A percentile compares a stretch with the other conserved stretches of the same genome.
Evolutionary conservation across 176 grass and related monocot genomes (phyloP).

Genomic region (Oryza punctata): DNA sequence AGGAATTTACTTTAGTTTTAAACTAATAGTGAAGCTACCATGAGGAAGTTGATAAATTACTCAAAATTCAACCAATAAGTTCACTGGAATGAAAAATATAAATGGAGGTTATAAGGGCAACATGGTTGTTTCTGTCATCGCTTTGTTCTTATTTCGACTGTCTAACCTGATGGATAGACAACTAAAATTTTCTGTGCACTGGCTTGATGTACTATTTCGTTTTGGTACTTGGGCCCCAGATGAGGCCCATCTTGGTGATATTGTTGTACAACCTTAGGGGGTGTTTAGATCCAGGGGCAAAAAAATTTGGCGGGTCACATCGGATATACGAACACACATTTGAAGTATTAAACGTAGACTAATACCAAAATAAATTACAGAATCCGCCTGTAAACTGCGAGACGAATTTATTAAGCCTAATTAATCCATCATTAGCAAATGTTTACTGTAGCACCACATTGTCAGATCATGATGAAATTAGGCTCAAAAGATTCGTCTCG

Average conservation of each 20-base stretch:
- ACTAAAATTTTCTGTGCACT: not conserved
- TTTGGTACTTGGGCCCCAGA: not conserved
- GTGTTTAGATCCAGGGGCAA: no score
- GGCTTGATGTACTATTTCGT: not conserved
- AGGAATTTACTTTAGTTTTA: not conserved
- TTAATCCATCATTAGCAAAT: no score
- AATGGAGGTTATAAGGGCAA: not conserved
- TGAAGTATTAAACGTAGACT: no score
- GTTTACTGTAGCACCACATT: no score
- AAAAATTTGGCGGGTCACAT: no score
- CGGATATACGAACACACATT: no score
- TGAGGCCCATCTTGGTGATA: not conserved
- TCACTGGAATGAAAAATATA: not conserved
- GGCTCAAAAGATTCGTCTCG: no score
- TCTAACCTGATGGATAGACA: not conserved
- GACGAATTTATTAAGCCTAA: no score
- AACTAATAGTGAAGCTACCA: not conserved
- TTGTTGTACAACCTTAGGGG: not conserved
- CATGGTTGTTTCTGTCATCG: not conserved
- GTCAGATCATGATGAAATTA: no score
- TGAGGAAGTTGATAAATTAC: not conserved
- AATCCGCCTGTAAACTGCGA: no score
- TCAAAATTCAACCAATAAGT: not conserved
- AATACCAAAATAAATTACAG: no score
- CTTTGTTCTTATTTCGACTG: not conserved